These are phyloP conservation scores for Rhexocercosporidium sp. DNA, from an alignment of 2,329 filamentous ascomycete species.

Conservation along the genomic window DNA sequence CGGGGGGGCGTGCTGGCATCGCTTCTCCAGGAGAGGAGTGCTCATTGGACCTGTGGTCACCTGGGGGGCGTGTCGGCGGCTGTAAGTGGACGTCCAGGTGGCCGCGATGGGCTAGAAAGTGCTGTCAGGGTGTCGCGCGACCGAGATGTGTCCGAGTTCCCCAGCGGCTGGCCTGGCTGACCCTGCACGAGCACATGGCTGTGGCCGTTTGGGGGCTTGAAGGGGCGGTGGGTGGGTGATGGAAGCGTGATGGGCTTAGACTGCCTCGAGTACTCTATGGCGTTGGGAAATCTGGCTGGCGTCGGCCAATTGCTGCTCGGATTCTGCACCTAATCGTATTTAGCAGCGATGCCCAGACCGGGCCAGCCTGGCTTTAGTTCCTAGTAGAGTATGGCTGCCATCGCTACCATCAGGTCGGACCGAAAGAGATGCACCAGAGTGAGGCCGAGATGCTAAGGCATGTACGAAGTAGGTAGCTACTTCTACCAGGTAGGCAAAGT, in stretches of 20 bases:
- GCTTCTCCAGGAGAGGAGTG: neutral
- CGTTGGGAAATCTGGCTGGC: neutral
- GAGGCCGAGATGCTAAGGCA: neutral
- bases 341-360: conserved; percentile 7
- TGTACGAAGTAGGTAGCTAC: too few relatives aligned
- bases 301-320: conserved; percentile 1
- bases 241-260: neutral
- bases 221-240: too few relatives aligned
- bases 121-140: neutral
- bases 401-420: conserved; percentile 15
- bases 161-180: neutral
- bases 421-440: conserved; percentile 13
- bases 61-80: neutral
- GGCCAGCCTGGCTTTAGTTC: neutral
- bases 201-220: neutral
- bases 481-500: too few relatives aligned
- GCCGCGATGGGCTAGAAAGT: neutral
- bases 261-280: neutral
- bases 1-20: neutral
- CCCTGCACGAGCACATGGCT: neutral
- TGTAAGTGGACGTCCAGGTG: conserved; percentile 5
- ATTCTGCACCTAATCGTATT: conserved; percentile 2
- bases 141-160: conserved; percentile 7
- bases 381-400: neutral
- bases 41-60: neutral